A percentile compares a stretch with the other conserved stretches of the same genome.
Evolutionary conservation across 371 early-diverging fungal species (phyloP).

Genomic region (Mortierella sp.): DNA sequence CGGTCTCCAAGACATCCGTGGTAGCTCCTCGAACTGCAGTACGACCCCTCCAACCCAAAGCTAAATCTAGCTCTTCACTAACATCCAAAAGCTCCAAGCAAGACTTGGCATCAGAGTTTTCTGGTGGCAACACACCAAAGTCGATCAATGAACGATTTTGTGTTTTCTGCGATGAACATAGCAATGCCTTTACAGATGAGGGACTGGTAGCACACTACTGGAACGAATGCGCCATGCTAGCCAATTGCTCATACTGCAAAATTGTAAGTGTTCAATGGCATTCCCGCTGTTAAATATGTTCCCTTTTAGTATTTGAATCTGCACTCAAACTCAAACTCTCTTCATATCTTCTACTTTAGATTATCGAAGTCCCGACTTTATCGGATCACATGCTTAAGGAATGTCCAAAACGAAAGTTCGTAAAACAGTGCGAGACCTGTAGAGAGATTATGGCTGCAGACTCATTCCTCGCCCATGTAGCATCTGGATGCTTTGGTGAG

Average conservation of each 20-base stretch:
- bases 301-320: background rate
- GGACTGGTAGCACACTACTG: constrained; percentile 83
- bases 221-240: constrained; percentile 79
- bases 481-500: constrained; percentile 65
- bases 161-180: constrained; percentile 84
- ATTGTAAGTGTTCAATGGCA: constrained; percentile 63
- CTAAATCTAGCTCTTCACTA: constrained; percentile 13
- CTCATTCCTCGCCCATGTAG: constrained; percentile 69
- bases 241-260: constrained; percentile 78
- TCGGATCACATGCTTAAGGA: constrained; percentile 75
- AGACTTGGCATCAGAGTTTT: constrained; percentile 4
- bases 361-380: constrained; percentile 79
- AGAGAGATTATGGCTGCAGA: constrained; percentile 71
- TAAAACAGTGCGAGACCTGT: constrained; percentile 77
- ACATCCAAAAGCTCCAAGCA: constrained; percentile 6
- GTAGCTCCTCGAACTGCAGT: constrained; percentile 7
- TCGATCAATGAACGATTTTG: constrained; percentile 60
- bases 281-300: background rate
- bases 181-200: constrained; percentile 78
- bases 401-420: constrained; percentile 72
- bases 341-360: constrained; percentile 59
- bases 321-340: background rate
- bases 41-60: constrained; percentile 23
- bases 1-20: constrained; percentile 1
- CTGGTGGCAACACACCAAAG: constrained; percentile 1